Conservation (phyloP, 176 grass and related monocot genomes). For the Eragrostis nindensis region DNA sequence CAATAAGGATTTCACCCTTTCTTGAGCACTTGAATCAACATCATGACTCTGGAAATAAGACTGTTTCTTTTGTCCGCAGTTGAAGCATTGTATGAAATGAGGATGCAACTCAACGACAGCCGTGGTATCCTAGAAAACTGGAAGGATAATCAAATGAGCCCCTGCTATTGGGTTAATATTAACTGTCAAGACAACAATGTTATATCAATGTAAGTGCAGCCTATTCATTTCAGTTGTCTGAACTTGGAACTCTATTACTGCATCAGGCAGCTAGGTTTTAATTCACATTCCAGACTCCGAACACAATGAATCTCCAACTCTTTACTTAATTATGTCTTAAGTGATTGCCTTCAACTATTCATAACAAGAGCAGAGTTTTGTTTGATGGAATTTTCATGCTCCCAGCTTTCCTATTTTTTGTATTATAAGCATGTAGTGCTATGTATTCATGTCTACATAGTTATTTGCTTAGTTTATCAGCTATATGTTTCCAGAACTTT, state of each 20-base stretch:
- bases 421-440: constrained; percentile 3
- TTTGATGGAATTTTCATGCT: constrained; percentile 25
- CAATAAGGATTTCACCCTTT: not conserved
- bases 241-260: constrained; percentile 19
- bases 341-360: not conserved
- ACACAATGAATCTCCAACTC: not conserved
- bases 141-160: constrained; percentile 64
- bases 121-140: constrained; percentile 49
- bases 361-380: constrained; percentile 12
- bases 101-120: constrained; percentile 46
- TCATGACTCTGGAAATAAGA: constrained; percentile 11
- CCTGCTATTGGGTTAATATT: constrained; percentile 54
- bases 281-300: constrained; percentile 6
- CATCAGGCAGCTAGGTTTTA: not conserved
- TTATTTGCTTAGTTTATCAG: constrained; percentile 25
- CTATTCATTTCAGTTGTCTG: constrained; percentile 29
- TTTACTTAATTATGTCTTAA: not conserved
- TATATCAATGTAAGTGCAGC: constrained; percentile 56
- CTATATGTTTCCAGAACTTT: constrained; percentile 60
- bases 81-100: constrained; percentile 60
- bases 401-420: not conserved
- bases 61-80: constrained; percentile 24
- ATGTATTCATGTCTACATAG: not conserved
- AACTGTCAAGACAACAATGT: constrained; percentile 47
- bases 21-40: constrained; percentile 2